Evolutionary conservation across 345 rosid genomes (phyloP).

Genomic region (Punica granatum): DNA sequence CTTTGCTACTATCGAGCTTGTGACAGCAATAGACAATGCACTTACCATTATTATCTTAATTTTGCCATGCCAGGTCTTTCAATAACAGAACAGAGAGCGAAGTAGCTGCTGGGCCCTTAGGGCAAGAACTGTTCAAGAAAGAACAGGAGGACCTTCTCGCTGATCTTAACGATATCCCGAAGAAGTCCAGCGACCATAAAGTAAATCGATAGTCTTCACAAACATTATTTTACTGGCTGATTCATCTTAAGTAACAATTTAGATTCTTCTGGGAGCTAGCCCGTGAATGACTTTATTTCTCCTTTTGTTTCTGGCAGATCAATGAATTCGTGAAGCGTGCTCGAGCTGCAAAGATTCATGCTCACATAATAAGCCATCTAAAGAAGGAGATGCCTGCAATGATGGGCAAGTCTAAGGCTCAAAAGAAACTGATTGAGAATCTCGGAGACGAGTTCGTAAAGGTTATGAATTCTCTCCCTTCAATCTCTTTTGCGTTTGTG

Average conservation of each 20-base stretch:
- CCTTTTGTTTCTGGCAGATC: slow-evolving; percentile 34
- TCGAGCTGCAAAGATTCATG: slow-evolving; percentile 91
- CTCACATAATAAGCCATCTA: too few species aligned
- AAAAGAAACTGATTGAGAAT: slow-evolving; percentile 66
- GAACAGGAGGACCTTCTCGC: slow-evolving; percentile 91
- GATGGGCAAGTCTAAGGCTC: slow-evolving; percentile 89
- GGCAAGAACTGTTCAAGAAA: slow-evolving; percentile 85
- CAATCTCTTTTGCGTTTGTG: not conserved
- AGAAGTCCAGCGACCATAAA: slow-evolving; percentile 95
- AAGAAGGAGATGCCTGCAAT: too few species aligned
- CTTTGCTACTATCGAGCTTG: not conserved
- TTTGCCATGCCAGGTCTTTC: slow-evolving; percentile 52
- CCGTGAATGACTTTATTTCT: not conserved
- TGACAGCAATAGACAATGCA: not conserved
- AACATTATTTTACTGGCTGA: not conserved
- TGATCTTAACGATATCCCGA: slow-evolving; percentile 87
- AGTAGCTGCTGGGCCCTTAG: slow-evolving; percentile 61
- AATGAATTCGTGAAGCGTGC: slow-evolving; percentile 97
- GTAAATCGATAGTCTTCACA: slow-evolving; percentile 35
- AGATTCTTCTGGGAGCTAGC: not conserved
- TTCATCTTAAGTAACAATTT: too few species aligned
- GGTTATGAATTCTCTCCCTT: slow-evolving; percentile 28
- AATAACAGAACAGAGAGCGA: slow-evolving; percentile 82
- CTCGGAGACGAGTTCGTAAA: slow-evolving; percentile 68
- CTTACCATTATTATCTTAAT: not conserved